Evolutionary conservation across 2,329 filamentous ascomycete genomes (phyloP), one percentile per base, ranked within the genome.

Genomic region (Hymenoscyphus infarciens): DNA sequence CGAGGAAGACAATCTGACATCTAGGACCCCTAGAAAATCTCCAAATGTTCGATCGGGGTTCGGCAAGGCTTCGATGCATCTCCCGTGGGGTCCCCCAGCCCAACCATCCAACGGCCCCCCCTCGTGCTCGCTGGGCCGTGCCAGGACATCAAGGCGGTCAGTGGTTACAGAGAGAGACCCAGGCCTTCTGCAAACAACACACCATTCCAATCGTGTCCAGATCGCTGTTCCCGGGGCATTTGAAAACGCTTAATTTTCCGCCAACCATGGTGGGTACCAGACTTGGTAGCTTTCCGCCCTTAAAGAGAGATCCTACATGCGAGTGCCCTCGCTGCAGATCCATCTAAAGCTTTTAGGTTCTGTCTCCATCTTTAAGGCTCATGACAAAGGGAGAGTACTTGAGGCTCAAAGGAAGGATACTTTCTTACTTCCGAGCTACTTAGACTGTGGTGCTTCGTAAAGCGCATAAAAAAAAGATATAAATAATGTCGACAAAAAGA

Each of bases 141-240:
- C 45, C 45, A n/a, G 45, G 45, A 52, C 45, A 52, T 22, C 45
- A n/a, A 49, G 45, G 45, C 39, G 42, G 39, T 33, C 42, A 49
- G 3, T 49, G 42, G 7, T 49, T 22, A 42, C 8, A 22, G 6
- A 22, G 1, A 22, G 33, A 35, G 33, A 10, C 42, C 39, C 11
- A 11, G 42, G 6, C 42, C 42, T 22, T 49, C 42, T 22, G 42
- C 42, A 49, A 49, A 49, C 19, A 22, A 49, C n/a, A 49, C 19
- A 7, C 42, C 42, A 49, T 49, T 19, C 2, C 42, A 49, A 49
- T 49, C 42, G 42, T 49, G 10, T 49, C 19, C 19, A 49, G 42
- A 49, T 49, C 42, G 42, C 42, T 22, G 42, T 49, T 22, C 10
- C n/a, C 19, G 16, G n/a, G 42, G 10, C 4, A 11, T 15, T 35